Evolutionary conservation across 495 filamentous ascomycete species (phyloP), one percentile per base, ranked within the genome.

Genomic region (Neurospora sp.): DNA sequence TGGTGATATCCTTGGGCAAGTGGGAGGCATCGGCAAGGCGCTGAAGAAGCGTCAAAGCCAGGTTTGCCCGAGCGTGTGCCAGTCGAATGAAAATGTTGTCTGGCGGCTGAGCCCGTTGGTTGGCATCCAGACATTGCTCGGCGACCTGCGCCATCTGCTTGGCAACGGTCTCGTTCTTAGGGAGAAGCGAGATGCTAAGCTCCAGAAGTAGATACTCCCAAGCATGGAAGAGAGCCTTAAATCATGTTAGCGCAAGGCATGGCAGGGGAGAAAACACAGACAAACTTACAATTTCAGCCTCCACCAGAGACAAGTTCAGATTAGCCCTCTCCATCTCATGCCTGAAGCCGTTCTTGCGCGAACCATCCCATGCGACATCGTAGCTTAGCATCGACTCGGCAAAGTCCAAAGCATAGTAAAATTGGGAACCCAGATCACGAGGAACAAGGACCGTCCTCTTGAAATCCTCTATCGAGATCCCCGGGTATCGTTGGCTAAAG

Each of bases 181-280:
- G 85, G 48, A 87, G 84, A 41, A 96, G 84, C 72, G 90, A 89
- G 18, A 87, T 85, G 76, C 90, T 93, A 61, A 98, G 87, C 81
- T 98, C 95, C 68, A 94, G 85, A 12, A 93, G 89, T 14, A 99
- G 88, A 69, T 91, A 89, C 79, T 93, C 94, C 96, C 96, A 99
- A 73, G 93, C 91, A 73, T 92, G 87, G 70, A 97, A 89, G 41
- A 99, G 88, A 71, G 85, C 85, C 91, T 94, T 61, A 61, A 41
- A 12, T 4, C 16, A 68, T 73, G 78, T 85, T 81, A 85, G 79
- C 35, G 61, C 75, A 61, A 27, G 1, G 10, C 3, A 18, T 61
- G 44, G 41, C 5, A 20, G 3, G 11, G 41, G 4, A 61, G 20
- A 1, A 16, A 40, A 3, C 5, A 14, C 44, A 22, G 70, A 66